Percentiles rank a stretch among this genome's conserved stretches.
Conservation (phyloP, 2,329 filamentous ascomycete species). For the Aaosphaeria arxii region DNA sequence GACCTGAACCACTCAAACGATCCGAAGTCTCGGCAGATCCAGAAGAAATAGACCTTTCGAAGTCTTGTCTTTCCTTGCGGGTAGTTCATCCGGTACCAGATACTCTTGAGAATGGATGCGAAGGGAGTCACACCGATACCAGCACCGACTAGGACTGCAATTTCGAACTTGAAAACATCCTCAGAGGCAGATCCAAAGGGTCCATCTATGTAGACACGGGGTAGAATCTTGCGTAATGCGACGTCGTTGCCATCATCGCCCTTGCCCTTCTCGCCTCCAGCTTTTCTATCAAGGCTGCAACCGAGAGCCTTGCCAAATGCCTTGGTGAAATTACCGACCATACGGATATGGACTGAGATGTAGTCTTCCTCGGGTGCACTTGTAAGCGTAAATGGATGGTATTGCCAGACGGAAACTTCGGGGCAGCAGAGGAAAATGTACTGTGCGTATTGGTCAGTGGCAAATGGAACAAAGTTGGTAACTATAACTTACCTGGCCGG, state of each 20-base stretch:
- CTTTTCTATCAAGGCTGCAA: slow-evolving; percentile 66
- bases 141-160: slow-evolving; percentile 49
- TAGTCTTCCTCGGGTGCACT: slow-evolving; percentile 88
- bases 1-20: slow-evolving; percentile 90
- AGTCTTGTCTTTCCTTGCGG: slow-evolving; percentile 75
- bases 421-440: slow-evolving; percentile 90
- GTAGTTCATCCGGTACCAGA: slow-evolving; percentile 93
- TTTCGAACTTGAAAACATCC: slow-evolving; percentile 72
- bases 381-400: slow-evolving; percentile 83
- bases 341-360: slow-evolving; percentile 81
- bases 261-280: slow-evolving; percentile 40
- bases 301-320: slow-evolving; percentile 68
- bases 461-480: neutral
- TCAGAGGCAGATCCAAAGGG: slow-evolving; percentile 84
- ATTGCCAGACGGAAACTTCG: slow-evolving; percentile 82
- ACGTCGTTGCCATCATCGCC: slow-evolving; percentile 58
- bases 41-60: slow-evolving; percentile 89
- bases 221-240: slow-evolving; percentile 71
- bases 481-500: slow-evolving; percentile 57
- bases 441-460: slow-evolving; percentile 25
- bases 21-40: slow-evolving; percentile 84
- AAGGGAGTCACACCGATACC: slow-evolving; percentile 54
- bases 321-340: slow-evolving; percentile 78
- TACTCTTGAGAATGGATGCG: slow-evolving; percentile 66
- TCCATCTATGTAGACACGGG: slow-evolving; percentile 78